Evolutionary conservation across 306 rosid genomes (phyloP), one percentile per base, ranked within the genome.

Genomic region (Lathyrus tuberosus): DNA sequence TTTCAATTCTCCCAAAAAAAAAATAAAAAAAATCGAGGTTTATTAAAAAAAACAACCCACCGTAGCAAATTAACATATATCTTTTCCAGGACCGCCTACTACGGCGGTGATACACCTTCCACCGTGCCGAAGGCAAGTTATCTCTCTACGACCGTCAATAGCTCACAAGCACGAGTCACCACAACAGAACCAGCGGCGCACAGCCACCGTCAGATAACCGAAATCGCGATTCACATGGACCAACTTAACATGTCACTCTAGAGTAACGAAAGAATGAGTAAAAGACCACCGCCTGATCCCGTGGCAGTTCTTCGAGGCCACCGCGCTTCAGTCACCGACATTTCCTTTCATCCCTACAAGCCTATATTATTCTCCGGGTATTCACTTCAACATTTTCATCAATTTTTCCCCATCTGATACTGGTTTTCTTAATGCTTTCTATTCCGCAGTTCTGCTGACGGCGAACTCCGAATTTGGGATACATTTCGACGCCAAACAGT

Each of bases 391-490:
- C 18, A 3, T 38, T 18, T 63, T 63, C 37, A 40, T 35, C 46
- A 0, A 7, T 59, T 33, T 31, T 14, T 37, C 64, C 40, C 22
- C 33, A 5, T 30, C 52, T 46, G 18, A 18, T 42, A 63, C 1
- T 33, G 8, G 8, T n/a, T 33, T 33, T 28, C 43, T 8, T 12
- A 22, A 46, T 42, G 15, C 22, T 76, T 70, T 67, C 58, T 67
- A 42, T 49, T 40, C 37, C 79, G 67, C 80, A 90, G 97, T 67
- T 88, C 98, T 12, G 74, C 95, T 44, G 96, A 90, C 11, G 99
- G 97, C 69, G 99, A 91, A 78, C 66, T 94, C 64, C 82, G 91
- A 64, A 87, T 91, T 73, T 94, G 97, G 97, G 95, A 94, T 66
- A 88, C 89, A 2, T 60, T 82, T 63, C 95, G 82, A 76, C 88